Evolutionary conservation across 345 rosid species (phyloP).

Genomic region (Gossypium sturtianum): DNA sequence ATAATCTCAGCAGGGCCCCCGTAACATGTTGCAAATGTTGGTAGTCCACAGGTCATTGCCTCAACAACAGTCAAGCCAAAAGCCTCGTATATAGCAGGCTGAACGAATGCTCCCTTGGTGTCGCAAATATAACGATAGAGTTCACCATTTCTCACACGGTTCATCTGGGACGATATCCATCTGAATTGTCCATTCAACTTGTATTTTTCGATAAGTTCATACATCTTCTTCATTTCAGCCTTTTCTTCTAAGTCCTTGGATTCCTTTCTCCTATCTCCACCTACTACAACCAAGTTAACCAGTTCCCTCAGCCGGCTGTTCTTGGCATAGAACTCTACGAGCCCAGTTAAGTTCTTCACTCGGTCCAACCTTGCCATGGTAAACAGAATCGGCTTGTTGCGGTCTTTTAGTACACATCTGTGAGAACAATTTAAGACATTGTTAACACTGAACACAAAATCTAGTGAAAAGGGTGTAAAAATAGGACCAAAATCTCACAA

Average conservation of each 20-base stretch:
- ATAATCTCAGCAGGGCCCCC: constrained; percentile 96
- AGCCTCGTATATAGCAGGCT: constrained; percentile 82
- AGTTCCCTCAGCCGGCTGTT: constrained; percentile 54
- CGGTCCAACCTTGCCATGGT: constrained; percentile 94
- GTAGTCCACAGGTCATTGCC: constrained; percentile 88
- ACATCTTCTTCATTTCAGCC: constrained; percentile 87
- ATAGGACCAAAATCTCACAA: constrained; percentile 32
- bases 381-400: constrained; percentile 69
- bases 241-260: constrained; percentile 80
- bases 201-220: constrained; percentile 53
- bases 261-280: constrained; percentile 87
- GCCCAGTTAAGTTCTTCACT: constrained; percentile 77
- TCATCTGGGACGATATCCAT: constrained; percentile 94
- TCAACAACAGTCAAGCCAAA: constrained; percentile 86
- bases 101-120: constrained; percentile 84
- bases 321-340: constrained; percentile 89
- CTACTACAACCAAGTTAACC: constrained; percentile 81
- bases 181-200: constrained; percentile 72
- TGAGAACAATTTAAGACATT: background rate
- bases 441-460: background rate
- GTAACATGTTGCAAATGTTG: constrained; percentile 71
- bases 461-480: background rate
- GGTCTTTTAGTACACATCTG: constrained; percentile 75
- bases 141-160: constrained; percentile 79
- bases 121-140: constrained; percentile 78